Evolutionary conservation across 768 basidiomycete genomes (phyloP).

Genomic region (Trametes cinnabarina): DNA sequence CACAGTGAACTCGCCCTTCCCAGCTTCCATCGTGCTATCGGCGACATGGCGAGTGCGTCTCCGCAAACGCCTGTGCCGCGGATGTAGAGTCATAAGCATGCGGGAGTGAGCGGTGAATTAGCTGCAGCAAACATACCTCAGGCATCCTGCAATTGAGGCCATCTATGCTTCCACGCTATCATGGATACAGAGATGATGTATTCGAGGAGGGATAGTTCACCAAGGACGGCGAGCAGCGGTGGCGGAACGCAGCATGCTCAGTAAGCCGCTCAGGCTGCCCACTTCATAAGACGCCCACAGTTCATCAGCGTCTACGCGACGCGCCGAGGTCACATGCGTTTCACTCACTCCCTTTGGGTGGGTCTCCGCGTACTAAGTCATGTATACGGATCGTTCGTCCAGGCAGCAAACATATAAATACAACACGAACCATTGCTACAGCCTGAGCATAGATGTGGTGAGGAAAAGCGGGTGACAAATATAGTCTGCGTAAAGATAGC

Average conservation of each 20-base stretch:
- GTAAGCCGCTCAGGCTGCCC: conserved; percentile 2
- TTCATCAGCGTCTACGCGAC: background rate
- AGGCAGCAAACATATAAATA: too few species aligned
- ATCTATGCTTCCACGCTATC: background rate
- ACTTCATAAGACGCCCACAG: background rate
- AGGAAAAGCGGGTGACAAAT: background rate
- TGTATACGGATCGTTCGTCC: too few species aligned
- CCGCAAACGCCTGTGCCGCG: conserved; percentile 8
- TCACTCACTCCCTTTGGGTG: background rate
- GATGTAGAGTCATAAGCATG: background rate
- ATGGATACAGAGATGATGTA: background rate
- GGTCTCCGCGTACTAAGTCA: too few species aligned
- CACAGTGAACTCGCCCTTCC: conserved; percentile 22
- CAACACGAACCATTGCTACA: background rate
- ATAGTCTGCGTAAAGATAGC: conserved; percentile 7
- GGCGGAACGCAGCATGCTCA: conserved; percentile 1
- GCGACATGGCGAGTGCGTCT: conserved; percentile 6
- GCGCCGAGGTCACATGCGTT: background rate
- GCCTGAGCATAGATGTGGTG: background rate
- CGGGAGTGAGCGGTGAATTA: too few species aligned
- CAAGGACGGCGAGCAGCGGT: background rate
- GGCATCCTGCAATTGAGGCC: conserved; percentile 1
- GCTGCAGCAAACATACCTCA: conserved; percentile 3
- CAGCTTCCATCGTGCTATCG: conserved; percentile 10
- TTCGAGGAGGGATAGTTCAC: background rate